Evolutionary conservation across 2,329 filamentous ascomycete genomes (phyloP), one percentile per base, ranked within the genome.

Genomic region (Arthrobotrys sphaeroides): DNA sequence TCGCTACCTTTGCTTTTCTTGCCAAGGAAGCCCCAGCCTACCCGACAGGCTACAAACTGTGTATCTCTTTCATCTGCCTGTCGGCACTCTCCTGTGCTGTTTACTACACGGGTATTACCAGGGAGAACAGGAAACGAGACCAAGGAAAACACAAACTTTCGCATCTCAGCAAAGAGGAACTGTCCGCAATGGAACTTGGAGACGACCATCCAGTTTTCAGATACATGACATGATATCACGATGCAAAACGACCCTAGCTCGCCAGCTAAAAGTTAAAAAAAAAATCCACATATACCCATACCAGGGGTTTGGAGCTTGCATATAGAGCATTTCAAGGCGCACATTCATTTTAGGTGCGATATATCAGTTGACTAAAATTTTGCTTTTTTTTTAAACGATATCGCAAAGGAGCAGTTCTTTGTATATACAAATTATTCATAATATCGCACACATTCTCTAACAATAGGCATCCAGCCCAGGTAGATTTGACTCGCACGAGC

Each of bases 1-100:
- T 94, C 75, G 87, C 91, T 10, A 92, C 91, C 0, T 93, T 89
- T 82, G 84, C 88, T 0, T 93, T 92, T 81, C 80, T 91, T 16
- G 81, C 83, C 22, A 86, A 84, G 61, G 92, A 97, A 81, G 87
- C 87, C 1, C 92, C 91, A 0, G 80, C 82, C 20, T 96, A 90
- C 82, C 87, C 84, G 5, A 88, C 86, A 0, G 94, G 93, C 0
- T 96, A 95, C 82, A 87, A 86, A 64, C 93, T 97, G 77, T 90
- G 89, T 80, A 85, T 96, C 3, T 88, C 86, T 0, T 96, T 96
- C 80, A 87, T 90, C 6, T 86, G 88, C 59, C 81, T 97, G 28
- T 90, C 89, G 62, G 88, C 87, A 13, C 78, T 90, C 2, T 85
- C 87, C 9, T 91, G 88, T 78, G 81, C 84, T 13, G 66, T 85